Conservation (phyloP, 306 rosid genomes). For the Purshia tridentata region DNA sequence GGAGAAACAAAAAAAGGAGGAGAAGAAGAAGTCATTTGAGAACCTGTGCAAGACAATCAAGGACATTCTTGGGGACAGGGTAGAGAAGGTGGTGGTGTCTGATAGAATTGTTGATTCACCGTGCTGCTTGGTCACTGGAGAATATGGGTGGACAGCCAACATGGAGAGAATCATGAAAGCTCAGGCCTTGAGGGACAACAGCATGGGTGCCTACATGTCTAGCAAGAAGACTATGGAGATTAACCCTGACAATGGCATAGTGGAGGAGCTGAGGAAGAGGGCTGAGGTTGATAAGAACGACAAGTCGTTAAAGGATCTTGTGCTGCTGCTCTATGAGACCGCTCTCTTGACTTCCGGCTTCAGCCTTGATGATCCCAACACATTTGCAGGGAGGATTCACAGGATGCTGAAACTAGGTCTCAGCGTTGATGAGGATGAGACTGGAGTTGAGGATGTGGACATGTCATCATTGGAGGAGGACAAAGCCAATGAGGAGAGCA, state of each 20-base stretch:
- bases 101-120: constrained; percentile 32
- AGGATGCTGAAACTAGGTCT: constrained; percentile 31
- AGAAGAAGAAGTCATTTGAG: constrained; percentile 34
- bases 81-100: constrained; percentile 36
- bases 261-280: constrained; percentile 33
- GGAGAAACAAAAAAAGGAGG: constrained; percentile 24
- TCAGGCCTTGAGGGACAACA: constrained; percentile 29
- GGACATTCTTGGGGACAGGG: constrained; percentile 30
- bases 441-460: not conserved
- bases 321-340: constrained; percentile 28
- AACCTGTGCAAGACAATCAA: constrained; percentile 32
- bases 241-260: constrained; percentile 21
- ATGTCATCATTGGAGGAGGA: constrained; percentile 17
- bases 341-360: constrained; percentile 26
- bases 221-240: constrained; percentile 44
- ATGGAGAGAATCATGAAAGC: constrained; percentile 47
- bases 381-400: constrained; percentile 27
- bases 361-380: constrained; percentile 35
- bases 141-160: constrained; percentile 37
- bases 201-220: constrained; percentile 31
- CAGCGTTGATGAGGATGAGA: constrained; percentile 22
- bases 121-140: constrained; percentile 26
- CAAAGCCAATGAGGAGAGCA: constrained; percentile 15
- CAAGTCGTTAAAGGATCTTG: constrained; percentile 27
- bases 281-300: constrained; percentile 21